Base-by-base conservation (phyloP, 345 rosid genomes). In the Hevea brasiliensis region DNA sequence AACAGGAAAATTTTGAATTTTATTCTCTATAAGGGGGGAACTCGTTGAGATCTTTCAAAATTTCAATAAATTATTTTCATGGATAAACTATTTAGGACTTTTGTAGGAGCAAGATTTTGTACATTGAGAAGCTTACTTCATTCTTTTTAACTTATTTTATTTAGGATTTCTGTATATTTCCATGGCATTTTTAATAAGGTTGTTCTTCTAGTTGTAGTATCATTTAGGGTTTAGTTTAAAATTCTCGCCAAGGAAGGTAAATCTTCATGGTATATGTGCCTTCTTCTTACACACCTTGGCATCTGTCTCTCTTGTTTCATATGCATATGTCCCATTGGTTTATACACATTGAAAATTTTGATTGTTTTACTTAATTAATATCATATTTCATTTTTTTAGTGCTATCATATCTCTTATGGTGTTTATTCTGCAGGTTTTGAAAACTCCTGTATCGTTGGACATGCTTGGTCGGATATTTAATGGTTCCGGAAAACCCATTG, bases 401-500 rank as follows among this genome's bases (percentile, higher is more conserved):
- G 15, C 12, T 9, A 13, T 32, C 8, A 2, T 5, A 26, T 32
- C 42, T 23, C 14, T 47, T 48, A 3, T 27, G 8, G 26, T 66
- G 72, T 9, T 64, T 21, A 66, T 78, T 80, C 72, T 72, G 68
- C 77, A 92, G 98, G 98, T 93, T 76, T 73, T 93, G 84, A 93
- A 91, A 81, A 89, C 98, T 24, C 98, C 98, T 5, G 97, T 93
- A 72, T 90, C 98, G 18, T 65, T 86, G 92, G 98, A 93, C 84
- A 93, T 93, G 98, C 93, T 93, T 78, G 98, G 98, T 37, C 92
- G 98, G 76, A 91, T 93, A 66, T 93, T 93, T 78, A 93, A 90
- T 78, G 98, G 98, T 81, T 93, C 98, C 75, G 98, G 98, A 67
- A 93, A 90, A 76, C 97, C 98, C 73, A 93, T 93, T 77, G 98